phyloP scores from a whole-genome alignment of 1,139 yeast genomes.

The Debaryomyces sp. region DNA sequence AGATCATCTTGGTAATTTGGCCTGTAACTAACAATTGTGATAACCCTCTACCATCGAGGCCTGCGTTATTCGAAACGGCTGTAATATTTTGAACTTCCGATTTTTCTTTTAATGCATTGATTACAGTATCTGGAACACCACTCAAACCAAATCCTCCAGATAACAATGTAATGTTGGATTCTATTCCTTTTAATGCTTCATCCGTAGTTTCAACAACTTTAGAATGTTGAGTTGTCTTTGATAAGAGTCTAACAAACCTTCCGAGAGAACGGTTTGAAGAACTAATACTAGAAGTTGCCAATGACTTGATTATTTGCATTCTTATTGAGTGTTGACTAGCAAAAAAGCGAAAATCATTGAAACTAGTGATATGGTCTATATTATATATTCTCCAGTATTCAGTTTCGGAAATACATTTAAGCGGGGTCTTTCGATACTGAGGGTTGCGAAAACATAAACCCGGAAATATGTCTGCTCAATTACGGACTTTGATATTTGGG shows the following conservation, averaged over 20 bases:
- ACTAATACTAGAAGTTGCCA: background rate
- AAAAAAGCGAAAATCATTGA: background rate
- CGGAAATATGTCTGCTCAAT: background rate
- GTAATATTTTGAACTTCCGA: conserved; percentile 38
- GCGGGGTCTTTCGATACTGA: background rate
- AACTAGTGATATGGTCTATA: background rate
- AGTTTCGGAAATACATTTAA: conserved; percentile 1
- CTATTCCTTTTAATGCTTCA: conserved; percentile 33
- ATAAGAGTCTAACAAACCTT: background rate
- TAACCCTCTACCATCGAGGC: conserved; percentile 48
- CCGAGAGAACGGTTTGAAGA: background rate
- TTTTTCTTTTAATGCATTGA: conserved; percentile 36
- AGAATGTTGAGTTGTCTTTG: conserved; percentile 10
- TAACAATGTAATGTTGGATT: conserved; percentile 34
- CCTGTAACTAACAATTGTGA: conserved; percentile 43
- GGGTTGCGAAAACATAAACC: conserved; percentile 2
- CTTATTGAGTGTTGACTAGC: background rate
- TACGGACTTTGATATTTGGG: background rate
- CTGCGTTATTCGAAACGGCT: conserved; percentile 56
- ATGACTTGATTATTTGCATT: background rate
- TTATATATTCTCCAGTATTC: background rate
- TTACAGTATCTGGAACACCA: conserved; percentile 51
- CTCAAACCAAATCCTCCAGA: conserved; percentile 55
- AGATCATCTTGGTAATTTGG: conserved; percentile 49
- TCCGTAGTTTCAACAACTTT: conserved; percentile 26